These are phyloP conservation scores for Cyberlindnera maritima DNA, from an alignment of 805 yeast species.

Conservation along the genomic window DNA sequence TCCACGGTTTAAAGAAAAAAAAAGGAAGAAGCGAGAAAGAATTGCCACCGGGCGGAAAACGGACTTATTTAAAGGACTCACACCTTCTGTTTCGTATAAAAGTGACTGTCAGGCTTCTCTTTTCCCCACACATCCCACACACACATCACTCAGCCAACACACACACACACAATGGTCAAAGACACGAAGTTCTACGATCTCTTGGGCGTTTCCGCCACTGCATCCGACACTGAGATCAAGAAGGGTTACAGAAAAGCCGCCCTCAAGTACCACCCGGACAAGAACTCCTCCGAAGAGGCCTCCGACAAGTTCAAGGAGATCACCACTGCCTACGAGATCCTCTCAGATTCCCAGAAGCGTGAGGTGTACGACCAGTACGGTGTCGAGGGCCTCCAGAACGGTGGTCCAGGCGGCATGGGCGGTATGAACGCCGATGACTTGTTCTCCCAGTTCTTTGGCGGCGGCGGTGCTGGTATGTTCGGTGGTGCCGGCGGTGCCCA, in stretches of 20 bases:
- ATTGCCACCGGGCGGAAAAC: neutral
- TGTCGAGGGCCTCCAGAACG: constrained; percentile 85
- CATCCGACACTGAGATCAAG: constrained; percentile 68
- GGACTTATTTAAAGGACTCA: too few relatives aligned
- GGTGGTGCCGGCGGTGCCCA: constrained; percentile 61
- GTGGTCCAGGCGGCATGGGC: constrained; percentile 68
- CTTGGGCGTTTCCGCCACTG: constrained; percentile 68
- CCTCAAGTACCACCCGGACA: constrained; percentile 80
- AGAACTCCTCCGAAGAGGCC: constrained; percentile 82
- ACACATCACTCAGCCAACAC: too few relatives aligned
- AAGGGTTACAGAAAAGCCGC: constrained; percentile 84
- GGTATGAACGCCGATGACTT: constrained; percentile 71
- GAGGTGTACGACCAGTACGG: constrained; percentile 87
- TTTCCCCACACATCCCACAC: neutral
- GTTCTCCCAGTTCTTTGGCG: constrained; percentile 84
- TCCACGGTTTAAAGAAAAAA: neutral
- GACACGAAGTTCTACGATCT: constrained; percentile 76
- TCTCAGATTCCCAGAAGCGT: constrained; percentile 86
- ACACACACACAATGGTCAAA: constrained; percentile 55
- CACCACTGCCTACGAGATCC: constrained; percentile 83
- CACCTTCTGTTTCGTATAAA: too few relatives aligned
- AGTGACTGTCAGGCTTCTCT: too few relatives aligned
- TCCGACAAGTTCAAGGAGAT: constrained; percentile 94
- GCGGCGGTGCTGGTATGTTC: constrained; percentile 60
- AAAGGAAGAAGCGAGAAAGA: too few relatives aligned